Evolutionary conservation across 2,329 filamentous ascomycete species (phyloP), one percentile per base, ranked within the genome.

Genomic region (Botrytis byssoidea): DNA sequence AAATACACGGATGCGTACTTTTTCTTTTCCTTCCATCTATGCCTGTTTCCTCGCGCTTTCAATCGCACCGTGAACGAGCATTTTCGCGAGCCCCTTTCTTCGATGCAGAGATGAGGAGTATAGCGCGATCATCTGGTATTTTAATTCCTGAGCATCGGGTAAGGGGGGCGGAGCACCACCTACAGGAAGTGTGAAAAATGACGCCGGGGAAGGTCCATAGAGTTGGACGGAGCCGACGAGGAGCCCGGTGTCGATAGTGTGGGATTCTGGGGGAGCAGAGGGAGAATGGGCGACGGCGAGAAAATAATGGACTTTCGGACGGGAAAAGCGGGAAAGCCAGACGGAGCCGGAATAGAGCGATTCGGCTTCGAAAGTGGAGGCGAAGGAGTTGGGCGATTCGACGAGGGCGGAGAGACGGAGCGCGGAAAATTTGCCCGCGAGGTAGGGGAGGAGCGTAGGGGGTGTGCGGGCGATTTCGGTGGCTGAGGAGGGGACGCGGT

Each of bases 291-390:
- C 75, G 25, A 78, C 78, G 32, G 81, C 81, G 25, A 82, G 77
- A 70, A 83, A 82, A 14, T 78, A 78, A 32, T 81, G 76, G n/a
- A 78, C 66, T 35, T 75, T 70, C 2, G 74, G 74, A 16, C 75
- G 71, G 4, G 76, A 76, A 4, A 82, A 73, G 8, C 77, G 79
- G 18, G 74, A 55, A 4, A 78, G 75, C 81, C 82, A 82, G 60
- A 79, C 72, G 1, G 75, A 59, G 35, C 78, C 70, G 0, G 75
- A 71, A 67, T 79, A 78, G 14, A 74, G 73, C 7, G 78, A 79
- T 76, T 82, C 81, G 22, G 77, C 74, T 4, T 77, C 80, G 63
- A 81, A 81, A 4, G 80, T 82, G 4, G 79, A 79, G 44, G 77
- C 76, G 71, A 82, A 83, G 16, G 81, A 80, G 32, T 67, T 44